phyloP scores from a whole-genome alignment of 208 protist genomes.

The Acanthamoeba rhysodes region DNA sequence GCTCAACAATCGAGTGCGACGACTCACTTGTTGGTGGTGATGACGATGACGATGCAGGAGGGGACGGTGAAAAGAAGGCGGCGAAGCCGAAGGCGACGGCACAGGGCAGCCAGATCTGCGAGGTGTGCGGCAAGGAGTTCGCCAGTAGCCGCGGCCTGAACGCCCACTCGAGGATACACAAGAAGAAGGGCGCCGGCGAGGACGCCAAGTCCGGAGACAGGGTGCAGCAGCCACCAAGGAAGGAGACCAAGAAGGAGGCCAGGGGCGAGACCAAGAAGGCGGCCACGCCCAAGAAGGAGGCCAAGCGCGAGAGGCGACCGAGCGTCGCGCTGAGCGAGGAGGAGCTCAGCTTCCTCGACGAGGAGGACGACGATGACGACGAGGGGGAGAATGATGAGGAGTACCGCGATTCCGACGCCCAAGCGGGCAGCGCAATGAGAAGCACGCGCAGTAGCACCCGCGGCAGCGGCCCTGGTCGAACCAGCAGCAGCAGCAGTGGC shows the following conservation, averaged over 20 bases:
- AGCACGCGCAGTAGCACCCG: slow-evolving; percentile 22
- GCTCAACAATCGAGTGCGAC: no score
- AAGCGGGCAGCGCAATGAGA: background rate
- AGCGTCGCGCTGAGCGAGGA: background rate
- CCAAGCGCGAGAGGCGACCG: background rate
- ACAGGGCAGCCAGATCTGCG: background rate
- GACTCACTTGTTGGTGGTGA: no score
- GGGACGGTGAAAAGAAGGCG: background rate
- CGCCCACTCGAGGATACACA: slow-evolving; percentile 33
- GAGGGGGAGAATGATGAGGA: slow-evolving; percentile 26
- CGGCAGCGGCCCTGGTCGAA: background rate
- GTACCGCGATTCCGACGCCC: background rate
- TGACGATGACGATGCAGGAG: background rate
- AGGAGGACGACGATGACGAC: slow-evolving; percentile 50
- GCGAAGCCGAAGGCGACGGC: background rate
- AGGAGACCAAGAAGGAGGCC: background rate
- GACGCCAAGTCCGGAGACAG: background rate
- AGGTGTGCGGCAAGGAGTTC: slow-evolving; percentile 31
- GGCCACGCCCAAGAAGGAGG: background rate
- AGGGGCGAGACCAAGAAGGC: background rate
- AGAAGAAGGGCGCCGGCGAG: background rate
- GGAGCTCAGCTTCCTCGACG: slow-evolving; percentile 60
- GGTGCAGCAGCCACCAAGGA: background rate
- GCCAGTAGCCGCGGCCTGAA: slow-evolving; percentile 19
- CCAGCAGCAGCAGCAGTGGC: background rate